Percentiles rank a stretch among this genome's conserved stretches.
Conservation (phyloP, 2,329 filamentous ascomycete species). For the Xylariaceae sp. region DNA sequence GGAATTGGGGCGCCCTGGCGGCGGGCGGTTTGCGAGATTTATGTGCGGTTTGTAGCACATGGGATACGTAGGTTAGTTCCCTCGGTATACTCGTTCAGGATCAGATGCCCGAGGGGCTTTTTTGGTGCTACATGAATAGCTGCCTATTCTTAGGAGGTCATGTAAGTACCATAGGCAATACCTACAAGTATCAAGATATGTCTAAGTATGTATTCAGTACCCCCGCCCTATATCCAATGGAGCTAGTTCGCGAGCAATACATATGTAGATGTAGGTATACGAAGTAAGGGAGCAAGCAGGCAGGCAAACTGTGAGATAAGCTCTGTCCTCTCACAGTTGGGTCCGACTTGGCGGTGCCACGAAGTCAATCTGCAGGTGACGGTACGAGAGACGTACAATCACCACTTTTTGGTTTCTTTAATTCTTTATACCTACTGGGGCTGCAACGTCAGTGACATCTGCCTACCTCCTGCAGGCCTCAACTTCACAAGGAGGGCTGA, state of each 20-base stretch:
- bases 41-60: neutral
- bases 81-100: neutral
- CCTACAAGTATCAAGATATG: neutral
- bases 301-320: too few species aligned
- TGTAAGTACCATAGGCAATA: too few species aligned
- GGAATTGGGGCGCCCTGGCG: neutral
- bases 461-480: neutral
- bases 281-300: neutral
- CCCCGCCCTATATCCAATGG: neutral
- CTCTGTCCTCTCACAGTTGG: neutral
- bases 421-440: neutral
- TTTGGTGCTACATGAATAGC: too few species aligned
- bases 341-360: slow-evolving; percentile 2
- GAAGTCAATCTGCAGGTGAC: slow-evolving; percentile 13
- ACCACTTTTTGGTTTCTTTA: too few species aligned
- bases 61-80: too few species aligned
- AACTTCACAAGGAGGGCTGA: neutral
- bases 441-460: neutral
- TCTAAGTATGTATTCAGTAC: neutral
- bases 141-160: too few species aligned
- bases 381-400: slow-evolving; percentile 14
- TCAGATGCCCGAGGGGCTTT: too few species aligned
- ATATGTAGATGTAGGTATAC: neutral
- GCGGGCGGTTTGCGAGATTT: neutral
- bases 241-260: too few species aligned